Base-by-base conservation (phyloP, 1,139 yeast genomes). In the Insectozyma bohioensis region DNA sequence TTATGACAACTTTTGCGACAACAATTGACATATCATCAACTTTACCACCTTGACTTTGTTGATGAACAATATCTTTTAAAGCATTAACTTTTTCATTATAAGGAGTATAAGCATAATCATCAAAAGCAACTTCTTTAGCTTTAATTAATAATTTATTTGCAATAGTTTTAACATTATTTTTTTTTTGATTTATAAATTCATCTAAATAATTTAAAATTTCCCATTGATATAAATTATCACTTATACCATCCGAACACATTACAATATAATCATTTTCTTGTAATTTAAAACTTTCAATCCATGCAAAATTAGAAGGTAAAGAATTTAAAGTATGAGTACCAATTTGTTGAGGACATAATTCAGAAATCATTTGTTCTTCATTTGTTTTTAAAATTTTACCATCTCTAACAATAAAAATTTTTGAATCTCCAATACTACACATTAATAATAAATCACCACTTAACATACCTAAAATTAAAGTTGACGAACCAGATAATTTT, bases 351-450 rank as follows among this genome's bases (percentile, higher is more conserved):
- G 81, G 81, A 49, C 80, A 75, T 37, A 74, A 49, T 10, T 56
- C 63, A 2, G 70, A 54, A 4, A 64, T 58, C 63, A 72, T 60
- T 43, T 72, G 79, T 39, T 70, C 78, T 40, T 67, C 63, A 47
- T 73, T 75, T 3, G 72, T 56, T 33, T 56, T 56, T 16, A 73
- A 52, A 12, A 75, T 56, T 33, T 68, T 55, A 2, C 75, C 76
- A 30, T 73, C 65, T 40, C 83, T 52, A 18, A 75, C 59, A 12
- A 77, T 58, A 46, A 63, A 75, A 15, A 77, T 42, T 40, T 69
- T 69, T 5, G 78, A 70, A 46, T 77, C 83, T 1, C 83, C 83
- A 21, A 77, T 75, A 47, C 75, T 72, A 17, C 75, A 60, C 54
- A 74, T 65, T 39, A 72, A 67, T 36, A 71, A 52, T 31, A 52